Evolutionary conservation across 2,329 filamentous ascomycete genomes (phyloP), one percentile per base, ranked within the genome.

Genomic region (Diplodia corticola): DNA sequence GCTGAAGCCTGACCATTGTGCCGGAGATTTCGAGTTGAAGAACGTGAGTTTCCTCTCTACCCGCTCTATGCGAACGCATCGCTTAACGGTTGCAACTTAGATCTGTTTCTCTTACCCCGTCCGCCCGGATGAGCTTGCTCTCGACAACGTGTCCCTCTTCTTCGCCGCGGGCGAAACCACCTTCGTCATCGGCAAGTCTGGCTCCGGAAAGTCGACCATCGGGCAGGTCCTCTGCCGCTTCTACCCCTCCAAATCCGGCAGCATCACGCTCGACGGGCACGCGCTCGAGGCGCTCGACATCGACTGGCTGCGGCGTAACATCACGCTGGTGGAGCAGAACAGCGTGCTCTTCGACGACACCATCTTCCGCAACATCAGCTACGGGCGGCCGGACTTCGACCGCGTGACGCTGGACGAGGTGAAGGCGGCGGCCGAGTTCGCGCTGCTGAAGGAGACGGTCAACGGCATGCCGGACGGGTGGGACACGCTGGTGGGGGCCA

Each of bases 131-230:
- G 83, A 85, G 20, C 74, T 78, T 0, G 88, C 89, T 1, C 81
- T 97, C 10, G 78, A 84, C 0, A 79, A 84, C 6, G 85, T 86
- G 0, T 88, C 83, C 0, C 84, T 97, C 68, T 85, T 83, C 69
- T 94, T 98, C 66, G 85, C 88, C 0, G 83, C 89, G 0, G 89
- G 91, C 0, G 83, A 91, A 68, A 87, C 89, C 3, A 92, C 88
- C 0, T 97, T 95, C 72, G 82, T 98, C 2, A 86, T 97, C 59
- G 95, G 94, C 0, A 86, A 85, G 71, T 97, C 92, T 72, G 95
- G 95, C 0, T 97, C 92, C 1, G 94, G 94, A 0, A 98, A 98
- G 76, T 97, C 92, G 71, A 98, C 94, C 0, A 74, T 98, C 1
- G 89, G 90, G 1, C 92, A 92, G 73, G 82, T 98, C 0, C 82